Conservation (phyloP, 805 yeast genomes). For the Ogataea neopini region DNA sequence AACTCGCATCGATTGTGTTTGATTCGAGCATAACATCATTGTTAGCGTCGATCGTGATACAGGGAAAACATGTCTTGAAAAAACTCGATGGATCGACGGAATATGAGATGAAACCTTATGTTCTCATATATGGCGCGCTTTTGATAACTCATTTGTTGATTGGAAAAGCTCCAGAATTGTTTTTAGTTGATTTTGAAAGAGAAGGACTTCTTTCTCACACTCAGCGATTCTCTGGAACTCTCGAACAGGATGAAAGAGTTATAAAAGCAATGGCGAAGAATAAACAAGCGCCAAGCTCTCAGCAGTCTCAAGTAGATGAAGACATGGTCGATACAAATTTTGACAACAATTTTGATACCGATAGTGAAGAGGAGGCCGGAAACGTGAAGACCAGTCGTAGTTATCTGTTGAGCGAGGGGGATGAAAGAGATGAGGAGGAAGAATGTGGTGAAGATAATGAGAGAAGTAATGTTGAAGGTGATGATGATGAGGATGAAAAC, state of each 20-base stretch:
- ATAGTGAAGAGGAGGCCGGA: constrained; percentile 10
- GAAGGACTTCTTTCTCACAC: constrained; percentile 72
- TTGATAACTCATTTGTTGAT: constrained; percentile 48
- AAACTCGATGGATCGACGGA: constrained; percentile 14
- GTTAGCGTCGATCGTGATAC: constrained; percentile 63
- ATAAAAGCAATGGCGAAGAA: neutral
- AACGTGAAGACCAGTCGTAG: too few relatives aligned
- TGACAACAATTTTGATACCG: neutral
- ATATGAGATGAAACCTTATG: constrained; percentile 35
- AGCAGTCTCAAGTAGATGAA: constrained; percentile 3
- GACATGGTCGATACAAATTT: constrained; percentile 4
- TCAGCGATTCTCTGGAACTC: constrained; percentile 33
- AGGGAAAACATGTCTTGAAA: constrained; percentile 39
- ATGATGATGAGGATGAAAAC: constrained; percentile 18
- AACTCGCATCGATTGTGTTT: constrained; percentile 35
- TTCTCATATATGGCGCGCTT: constrained; percentile 53
- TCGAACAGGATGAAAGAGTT: constrained; percentile 19
- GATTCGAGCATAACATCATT: constrained; percentile 45
- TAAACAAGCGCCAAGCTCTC: neutral
- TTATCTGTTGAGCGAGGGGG: neutral
- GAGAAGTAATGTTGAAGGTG: neutral
- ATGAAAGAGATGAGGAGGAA: constrained; percentile 11
- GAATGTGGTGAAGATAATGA: constrained; percentile 18
- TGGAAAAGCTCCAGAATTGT: constrained; percentile 43
- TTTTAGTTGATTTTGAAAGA: constrained; percentile 54